Evolutionary conservation across 2,329 filamentous ascomycete species (phyloP), one percentile per base, ranked within the genome.

Genomic region (Orbilia javanica): DNA sequence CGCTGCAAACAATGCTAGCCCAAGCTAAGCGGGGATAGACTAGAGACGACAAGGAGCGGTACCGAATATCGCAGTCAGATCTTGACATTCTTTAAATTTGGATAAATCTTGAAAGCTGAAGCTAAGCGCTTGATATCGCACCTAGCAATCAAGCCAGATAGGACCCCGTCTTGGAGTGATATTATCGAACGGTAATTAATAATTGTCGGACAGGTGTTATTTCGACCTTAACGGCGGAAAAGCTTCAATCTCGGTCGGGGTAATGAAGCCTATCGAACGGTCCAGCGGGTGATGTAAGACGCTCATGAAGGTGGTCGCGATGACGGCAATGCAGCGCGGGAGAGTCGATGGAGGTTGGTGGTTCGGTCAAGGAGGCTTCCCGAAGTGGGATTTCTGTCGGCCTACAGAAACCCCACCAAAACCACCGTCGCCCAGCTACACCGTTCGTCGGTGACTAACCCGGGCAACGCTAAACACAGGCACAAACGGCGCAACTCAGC

Each of bases 261-360:
- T 8, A 83, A 89, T 76, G 52, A 66, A 73, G 52, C 70, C 15
- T 34, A 64, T 18, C 27, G 48, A 31, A 13, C 29, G 13, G 53
- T 64, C n/a, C 20, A 62, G 55, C 22, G 39, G 65, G 25, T 22
- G 57, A 18, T 44, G 65, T 62, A 60, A 60, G 65, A 42, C 22
- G 65, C n/a, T 63, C 72, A 76, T 76, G 57, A 67, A 55, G 63
- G 18, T 46, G 18, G 64, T 67, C 46, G 64, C 64, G 55, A 60
- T 53, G 64, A 44, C 31, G 46, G 48, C 27, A 39, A 31, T 13
- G 53, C 20, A 18, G 55, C 39, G 55, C 29, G 55, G 42, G 55
- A 39, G 55, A 60, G 18, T 44, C 36, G 55, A 60, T 60, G 55
- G 55, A 25, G 52, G 52, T 60, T 46, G 55, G 31, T 39, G 34